A percentile compares a stretch with the other conserved stretches of the same genome.
Evolutionary conservation across 2,329 filamentous ascomycete genomes (phyloP).

Genomic region (Colletotrichum sp.): DNA sequence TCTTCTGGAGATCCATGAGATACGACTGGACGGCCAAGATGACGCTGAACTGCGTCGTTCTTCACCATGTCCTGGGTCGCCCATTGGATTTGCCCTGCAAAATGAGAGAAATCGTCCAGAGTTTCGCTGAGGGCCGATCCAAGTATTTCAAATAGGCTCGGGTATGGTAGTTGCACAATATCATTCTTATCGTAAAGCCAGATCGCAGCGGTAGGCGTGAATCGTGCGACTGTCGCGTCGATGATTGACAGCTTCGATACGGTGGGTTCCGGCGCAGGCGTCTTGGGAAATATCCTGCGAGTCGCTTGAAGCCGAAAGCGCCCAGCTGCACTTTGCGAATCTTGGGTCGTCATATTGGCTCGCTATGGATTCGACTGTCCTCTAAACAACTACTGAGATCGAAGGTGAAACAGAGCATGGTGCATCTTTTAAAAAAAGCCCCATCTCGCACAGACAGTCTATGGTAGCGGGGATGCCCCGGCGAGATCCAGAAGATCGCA

Average conservation of each 20-base stretch:
- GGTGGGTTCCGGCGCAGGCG: not conserved
- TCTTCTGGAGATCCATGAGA: slow-evolving; percentile 40
- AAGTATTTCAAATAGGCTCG: not conserved
- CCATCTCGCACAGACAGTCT: not conserved
- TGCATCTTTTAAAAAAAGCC: not conserved
- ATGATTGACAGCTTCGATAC: slow-evolving; percentile 38
- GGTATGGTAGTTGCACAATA: not conserved
- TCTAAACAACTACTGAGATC: not conserved
- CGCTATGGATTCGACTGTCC: not conserved
- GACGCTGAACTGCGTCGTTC: slow-evolving; percentile 26
- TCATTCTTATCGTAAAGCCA: slow-evolving; percentile 45
- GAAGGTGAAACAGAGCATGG: not conserved
- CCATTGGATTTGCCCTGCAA: slow-evolving; percentile 44
- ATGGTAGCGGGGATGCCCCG: not conserved
- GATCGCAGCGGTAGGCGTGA: slow-evolving; percentile 42
- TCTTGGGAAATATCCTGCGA: not conserved
- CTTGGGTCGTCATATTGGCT: not conserved
- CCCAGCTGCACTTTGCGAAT: not conserved
- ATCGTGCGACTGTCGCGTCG: slow-evolving; percentile 46
- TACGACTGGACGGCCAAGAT: slow-evolving; percentile 39
- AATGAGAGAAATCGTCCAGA: slow-evolving; percentile 45
- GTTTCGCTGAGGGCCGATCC: slow-evolving; percentile 34
- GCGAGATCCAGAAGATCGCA: too few species aligned
- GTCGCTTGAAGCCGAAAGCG: not conserved
- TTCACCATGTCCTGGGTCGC: slow-evolving; percentile 27